phyloP scores from a whole-genome alignment of 2,329 filamentous ascomycete species.

The Ceratocystis ficicola region DNA sequence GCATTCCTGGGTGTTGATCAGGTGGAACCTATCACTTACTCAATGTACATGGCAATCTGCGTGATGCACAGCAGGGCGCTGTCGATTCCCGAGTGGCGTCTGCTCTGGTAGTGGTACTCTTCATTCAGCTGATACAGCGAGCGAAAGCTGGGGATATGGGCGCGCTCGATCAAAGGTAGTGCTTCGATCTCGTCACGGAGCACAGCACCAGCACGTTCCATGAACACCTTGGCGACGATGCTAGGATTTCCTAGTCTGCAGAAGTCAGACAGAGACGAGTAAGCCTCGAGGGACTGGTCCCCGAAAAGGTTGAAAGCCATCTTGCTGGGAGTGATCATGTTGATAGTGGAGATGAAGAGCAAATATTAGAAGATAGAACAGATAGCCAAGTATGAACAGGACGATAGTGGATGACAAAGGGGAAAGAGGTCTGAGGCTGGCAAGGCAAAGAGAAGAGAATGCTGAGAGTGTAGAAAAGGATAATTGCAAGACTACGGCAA shows the following conservation, averaged over 20 bases:
- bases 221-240: constrained; percentile 47
- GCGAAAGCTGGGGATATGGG: constrained; percentile 48
- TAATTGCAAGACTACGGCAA: neutral
- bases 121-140: constrained; percentile 54
- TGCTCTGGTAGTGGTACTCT: constrained; percentile 44
- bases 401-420: neutral
- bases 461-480: neutral
- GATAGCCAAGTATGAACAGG: neutral
- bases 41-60: constrained; percentile 57
- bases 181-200: constrained; percentile 48
- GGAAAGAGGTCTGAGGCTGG: constrained; percentile 6
- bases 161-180: constrained; percentile 45
- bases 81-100: constrained; percentile 51
- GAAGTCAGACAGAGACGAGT: constrained; percentile 47
- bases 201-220: constrained; percentile 45
- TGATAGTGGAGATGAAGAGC: neutral
- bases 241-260: constrained; percentile 36
- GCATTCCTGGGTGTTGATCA: no score
- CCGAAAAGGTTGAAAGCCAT: constrained; percentile 53
- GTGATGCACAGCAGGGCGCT: constrained; percentile 52
- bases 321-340: constrained; percentile 26
- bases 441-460: neutral
- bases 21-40: constrained; percentile 36
- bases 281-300: constrained; percentile 58
- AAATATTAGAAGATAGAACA: neutral